phyloP scores from a whole-genome alignment of 2,329 filamentous ascomycete genomes.

The Trichophyton verrucosum region DNA sequence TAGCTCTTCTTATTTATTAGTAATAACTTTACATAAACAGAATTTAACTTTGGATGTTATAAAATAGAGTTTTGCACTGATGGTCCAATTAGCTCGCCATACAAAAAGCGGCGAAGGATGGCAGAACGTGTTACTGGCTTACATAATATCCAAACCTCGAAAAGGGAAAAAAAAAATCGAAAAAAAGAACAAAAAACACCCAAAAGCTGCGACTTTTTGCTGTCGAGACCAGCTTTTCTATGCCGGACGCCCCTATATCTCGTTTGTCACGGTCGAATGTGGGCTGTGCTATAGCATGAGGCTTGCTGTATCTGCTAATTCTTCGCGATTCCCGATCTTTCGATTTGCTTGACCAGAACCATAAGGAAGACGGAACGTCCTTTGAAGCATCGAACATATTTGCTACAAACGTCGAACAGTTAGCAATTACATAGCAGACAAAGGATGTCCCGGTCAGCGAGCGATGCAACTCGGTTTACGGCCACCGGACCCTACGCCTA shows the following conservation, averaged over 20 bases:
- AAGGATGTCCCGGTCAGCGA: slow-evolving; percentile 35
- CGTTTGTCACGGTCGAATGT: background rate
- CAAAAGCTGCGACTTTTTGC: background rate
- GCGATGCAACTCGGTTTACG: slow-evolving; percentile 40
- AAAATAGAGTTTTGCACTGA: too few relatives aligned
- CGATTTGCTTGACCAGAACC: background rate
- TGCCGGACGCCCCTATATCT: background rate
- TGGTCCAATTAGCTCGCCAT: too few relatives aligned
- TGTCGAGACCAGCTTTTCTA: background rate
- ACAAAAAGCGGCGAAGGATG: background rate
- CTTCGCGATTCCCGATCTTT: background rate
- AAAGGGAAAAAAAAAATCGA: background rate
- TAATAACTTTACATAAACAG: too few relatives aligned
- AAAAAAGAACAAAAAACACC: background rate
- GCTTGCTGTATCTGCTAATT: background rate
- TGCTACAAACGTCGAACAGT: background rate
- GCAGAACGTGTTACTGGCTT: background rate
- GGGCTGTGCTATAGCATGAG: background rate
- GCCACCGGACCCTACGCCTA: slow-evolving; percentile 39
- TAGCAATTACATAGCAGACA: background rate
- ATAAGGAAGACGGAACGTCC: too few relatives aligned
- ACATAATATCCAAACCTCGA: background rate
- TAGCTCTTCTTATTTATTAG: too few relatives aligned
- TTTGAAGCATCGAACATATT: too few relatives aligned
- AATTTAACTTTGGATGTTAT: too few relatives aligned